A percentile compares a stretch with the other conserved stretches of the same genome.
Conservation (phyloP, 257 asterid species). For the Ilex asprella region DNA sequence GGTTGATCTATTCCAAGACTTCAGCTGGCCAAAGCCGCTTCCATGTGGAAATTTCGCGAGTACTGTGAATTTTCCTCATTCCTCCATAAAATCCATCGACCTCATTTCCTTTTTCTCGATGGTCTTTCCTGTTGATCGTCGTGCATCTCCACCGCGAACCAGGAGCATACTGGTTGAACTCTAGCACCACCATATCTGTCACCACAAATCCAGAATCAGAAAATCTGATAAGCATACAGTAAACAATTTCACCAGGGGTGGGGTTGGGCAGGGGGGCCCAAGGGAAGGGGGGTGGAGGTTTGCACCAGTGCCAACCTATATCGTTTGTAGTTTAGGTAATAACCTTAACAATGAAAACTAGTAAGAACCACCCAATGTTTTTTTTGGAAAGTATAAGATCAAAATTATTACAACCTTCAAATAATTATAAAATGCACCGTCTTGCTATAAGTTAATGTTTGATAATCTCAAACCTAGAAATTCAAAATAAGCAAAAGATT, state of each 20-base stretch:
- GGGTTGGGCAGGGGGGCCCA: not conserved
- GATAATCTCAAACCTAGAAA: too few species aligned
- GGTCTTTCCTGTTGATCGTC: constrained; percentile 51
- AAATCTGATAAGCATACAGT: not conserved
- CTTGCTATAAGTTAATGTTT: too few species aligned
- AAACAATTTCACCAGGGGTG: not conserved
- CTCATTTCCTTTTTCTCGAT: constrained; percentile 71
- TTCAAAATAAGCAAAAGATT: too few species aligned
- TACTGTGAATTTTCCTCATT: constrained; percentile 37
- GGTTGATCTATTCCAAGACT: constrained; percentile 39
- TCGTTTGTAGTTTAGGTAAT: not conserved
- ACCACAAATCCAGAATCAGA: constrained; percentile 10
- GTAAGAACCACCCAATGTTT: too few species aligned
- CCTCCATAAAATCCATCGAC: constrained; percentile 78
- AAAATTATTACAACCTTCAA: too few species aligned
- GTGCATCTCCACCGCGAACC: constrained; percentile 82
- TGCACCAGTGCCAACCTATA: not conserved
- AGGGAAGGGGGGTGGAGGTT: too few species aligned
- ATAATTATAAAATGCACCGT: too few species aligned
- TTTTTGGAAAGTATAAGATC: too few species aligned
- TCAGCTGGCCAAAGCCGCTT: constrained; percentile 60
- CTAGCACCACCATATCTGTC: constrained; percentile 57
- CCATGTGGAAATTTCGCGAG: constrained; percentile 60
- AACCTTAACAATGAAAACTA: too few species aligned
- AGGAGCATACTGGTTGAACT: constrained; percentile 73